Evolutionary conservation across 345 rosid species (phyloP).

Genomic region (Syzygium aromaticum): DNA sequence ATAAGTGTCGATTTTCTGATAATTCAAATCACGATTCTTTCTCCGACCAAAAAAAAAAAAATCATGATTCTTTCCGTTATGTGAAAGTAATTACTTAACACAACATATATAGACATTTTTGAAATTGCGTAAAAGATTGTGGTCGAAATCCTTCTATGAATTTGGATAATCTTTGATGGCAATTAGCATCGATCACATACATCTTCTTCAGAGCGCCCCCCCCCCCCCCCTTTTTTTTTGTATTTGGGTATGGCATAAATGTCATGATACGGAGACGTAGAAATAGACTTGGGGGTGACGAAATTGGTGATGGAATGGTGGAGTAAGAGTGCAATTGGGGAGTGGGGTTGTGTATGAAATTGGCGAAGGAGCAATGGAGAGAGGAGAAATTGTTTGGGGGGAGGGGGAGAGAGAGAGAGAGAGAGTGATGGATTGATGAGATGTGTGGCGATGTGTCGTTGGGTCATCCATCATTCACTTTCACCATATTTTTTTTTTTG

Average conservation of each 20-base stretch:
- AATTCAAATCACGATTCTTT: not conserved
- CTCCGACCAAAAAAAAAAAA: not conserved
- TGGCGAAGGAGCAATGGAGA: constrained; percentile 30
- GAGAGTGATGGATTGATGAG: not conserved
- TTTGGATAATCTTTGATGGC: not conserved
- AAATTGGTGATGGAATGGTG: constrained; percentile 55
- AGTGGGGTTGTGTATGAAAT: constrained; percentile 35
- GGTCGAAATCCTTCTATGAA: not conserved
- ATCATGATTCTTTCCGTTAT: not conserved
- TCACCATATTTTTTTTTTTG: constrained; percentile 5
- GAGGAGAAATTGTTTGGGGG: not conserved
- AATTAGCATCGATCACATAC: not conserved
- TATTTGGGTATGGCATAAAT: not conserved
- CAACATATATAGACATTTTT: not conserved
- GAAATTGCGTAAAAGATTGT: not conserved
- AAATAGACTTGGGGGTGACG: constrained; percentile 44
- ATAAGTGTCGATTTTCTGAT: not conserved
- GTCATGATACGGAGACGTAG: not conserved
- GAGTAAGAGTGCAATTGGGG: constrained; percentile 56
- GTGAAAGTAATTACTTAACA: not conserved
- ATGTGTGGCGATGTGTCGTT: constrained; percentile 1
- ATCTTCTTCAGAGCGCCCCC: not conserved
- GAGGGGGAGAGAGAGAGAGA: no score
- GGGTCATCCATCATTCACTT: constrained; percentile 30
- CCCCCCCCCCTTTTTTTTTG: not conserved